Evolutionary conservation across 176 grass and related monocot genomes (phyloP), one percentile per base, ranked within the genome.

Genomic region (Dactylis glomerata): DNA sequence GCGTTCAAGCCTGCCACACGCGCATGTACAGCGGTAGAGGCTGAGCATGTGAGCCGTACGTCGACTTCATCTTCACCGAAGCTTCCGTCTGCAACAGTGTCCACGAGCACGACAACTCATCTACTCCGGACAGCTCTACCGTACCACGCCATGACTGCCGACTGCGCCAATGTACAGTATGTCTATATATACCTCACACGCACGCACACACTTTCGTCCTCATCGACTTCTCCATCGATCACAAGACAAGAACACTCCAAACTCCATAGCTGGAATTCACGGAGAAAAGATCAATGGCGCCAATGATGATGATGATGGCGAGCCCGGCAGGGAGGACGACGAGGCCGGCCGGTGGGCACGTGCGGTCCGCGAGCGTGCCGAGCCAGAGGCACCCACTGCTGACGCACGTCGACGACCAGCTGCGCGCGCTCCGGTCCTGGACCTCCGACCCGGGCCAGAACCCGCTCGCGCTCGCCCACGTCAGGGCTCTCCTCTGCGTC

Each of bases 341-440:
- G 34, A 49, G 38, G 5, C 31, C 80, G n/a, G 4, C 26, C 2
- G 72, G 1, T 26, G 79, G 88, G 26, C 92, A 94, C 62, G 86
- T 89, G n/a, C 76, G 89, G 6, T 94, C 86, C 1, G 84, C 87
- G 7, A 94, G 92, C 59, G 83, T 94, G 37, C 89, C 89, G n/a
- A 87, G 82, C 59, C 81, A 85, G 28, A 36, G 45, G 30, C 86
- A 94, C 69, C 92, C 92, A 51, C 45, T 84, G 68, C 54, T 91
- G 0, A 86, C 63, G 4, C 57, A 94, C 74, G 83, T 94, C n/a
- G 80, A 84, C 54, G 89, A 78, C 23, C 92, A 91, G 86, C 82
- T 94, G 9, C 16, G 34, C 23, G 81, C 83, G 6, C 81, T 91
- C 17, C 69, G 80, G 5, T 78, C 79, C 0, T 87, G 79, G 86